Conservation (phyloP, 371 early-diverging fungal species). For the Mucor sp. region DNA sequence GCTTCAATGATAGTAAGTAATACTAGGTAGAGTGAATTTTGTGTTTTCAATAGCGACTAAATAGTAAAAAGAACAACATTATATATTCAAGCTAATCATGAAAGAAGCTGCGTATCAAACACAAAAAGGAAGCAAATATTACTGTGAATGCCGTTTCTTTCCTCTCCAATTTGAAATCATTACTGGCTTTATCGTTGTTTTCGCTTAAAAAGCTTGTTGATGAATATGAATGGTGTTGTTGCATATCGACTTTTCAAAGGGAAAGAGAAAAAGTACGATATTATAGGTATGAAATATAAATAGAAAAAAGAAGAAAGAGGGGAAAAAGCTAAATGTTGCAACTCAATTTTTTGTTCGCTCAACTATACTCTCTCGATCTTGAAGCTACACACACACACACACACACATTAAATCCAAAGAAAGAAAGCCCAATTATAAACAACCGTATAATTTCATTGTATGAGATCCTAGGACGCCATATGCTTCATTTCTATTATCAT, state of each 20-base stretch:
- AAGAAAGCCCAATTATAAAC: neutral
- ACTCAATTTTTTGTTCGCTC: neutral
- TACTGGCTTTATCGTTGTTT: neutral
- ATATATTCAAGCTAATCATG: neutral
- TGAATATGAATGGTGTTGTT: neutral
- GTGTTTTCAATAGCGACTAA: conserved; percentile 25
- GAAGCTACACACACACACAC: neutral
- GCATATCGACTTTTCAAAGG: neutral
- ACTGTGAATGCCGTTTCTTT: conserved; percentile 11
- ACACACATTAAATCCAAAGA: neutral
- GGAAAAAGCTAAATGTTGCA: neutral
- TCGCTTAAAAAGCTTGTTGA: conserved; percentile 1
- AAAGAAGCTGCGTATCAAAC: neutral
- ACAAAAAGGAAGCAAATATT: conserved; percentile 1
- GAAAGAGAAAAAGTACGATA: neutral
- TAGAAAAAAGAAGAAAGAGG: neutral
- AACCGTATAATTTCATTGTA: neutral
- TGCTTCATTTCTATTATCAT: no score
- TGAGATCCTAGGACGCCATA: neutral
- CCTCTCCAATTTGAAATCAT: neutral
- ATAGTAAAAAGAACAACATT: neutral
- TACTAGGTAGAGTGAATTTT: conserved; percentile 48
- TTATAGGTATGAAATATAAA: neutral
- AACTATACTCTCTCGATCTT: neutral
- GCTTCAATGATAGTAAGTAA: conserved; percentile 60